phyloP scores from a whole-genome alignment of 2,329 filamentous ascomycete genomes.

The Xylariaceae sp. region DNA sequence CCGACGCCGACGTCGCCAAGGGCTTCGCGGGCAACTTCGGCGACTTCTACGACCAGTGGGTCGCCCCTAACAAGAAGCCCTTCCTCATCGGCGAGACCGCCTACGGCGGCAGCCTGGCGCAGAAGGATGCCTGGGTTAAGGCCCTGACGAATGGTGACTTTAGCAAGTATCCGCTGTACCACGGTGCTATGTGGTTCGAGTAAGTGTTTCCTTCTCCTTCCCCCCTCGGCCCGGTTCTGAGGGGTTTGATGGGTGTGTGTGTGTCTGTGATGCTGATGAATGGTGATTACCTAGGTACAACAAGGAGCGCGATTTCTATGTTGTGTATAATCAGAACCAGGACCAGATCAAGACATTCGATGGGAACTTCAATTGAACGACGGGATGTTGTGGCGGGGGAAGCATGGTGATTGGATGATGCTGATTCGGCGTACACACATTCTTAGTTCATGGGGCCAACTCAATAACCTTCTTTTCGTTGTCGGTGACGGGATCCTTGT shows the following conservation, averaged over 20 bases:
- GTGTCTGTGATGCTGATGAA: neutral
- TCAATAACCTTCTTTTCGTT: neutral
- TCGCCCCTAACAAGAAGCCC: constrained; percentile 13
- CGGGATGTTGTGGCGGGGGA: neutral
- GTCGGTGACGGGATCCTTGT: neutral
- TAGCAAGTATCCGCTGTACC: constrained; percentile 11
- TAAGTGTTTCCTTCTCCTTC: neutral
- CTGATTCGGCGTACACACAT: neutral
- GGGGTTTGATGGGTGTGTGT: neutral
- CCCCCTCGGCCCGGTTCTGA: too few relatives aligned
- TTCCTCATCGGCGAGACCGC: constrained; percentile 17
- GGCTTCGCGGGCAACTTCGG: constrained; percentile 8
- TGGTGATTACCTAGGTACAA: constrained; percentile 1
- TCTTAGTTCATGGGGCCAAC: neutral
- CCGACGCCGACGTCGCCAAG: neutral
- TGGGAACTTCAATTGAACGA: constrained; percentile 1
- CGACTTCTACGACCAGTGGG: constrained; percentile 5
- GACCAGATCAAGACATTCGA: constrained; percentile 6
- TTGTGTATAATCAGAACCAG: constrained; percentile 7
- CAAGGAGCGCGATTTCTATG: constrained; percentile 15
- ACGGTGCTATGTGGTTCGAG: constrained; percentile 20
- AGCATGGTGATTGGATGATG: neutral
- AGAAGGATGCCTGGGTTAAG: constrained; percentile 13
- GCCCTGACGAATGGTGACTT: constrained; percentile 8
- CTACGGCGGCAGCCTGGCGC: constrained; percentile 3